phyloP scores from a whole-genome alignment of 106 monocot genomes.

The Dioscorea zingiberensis region DNA sequence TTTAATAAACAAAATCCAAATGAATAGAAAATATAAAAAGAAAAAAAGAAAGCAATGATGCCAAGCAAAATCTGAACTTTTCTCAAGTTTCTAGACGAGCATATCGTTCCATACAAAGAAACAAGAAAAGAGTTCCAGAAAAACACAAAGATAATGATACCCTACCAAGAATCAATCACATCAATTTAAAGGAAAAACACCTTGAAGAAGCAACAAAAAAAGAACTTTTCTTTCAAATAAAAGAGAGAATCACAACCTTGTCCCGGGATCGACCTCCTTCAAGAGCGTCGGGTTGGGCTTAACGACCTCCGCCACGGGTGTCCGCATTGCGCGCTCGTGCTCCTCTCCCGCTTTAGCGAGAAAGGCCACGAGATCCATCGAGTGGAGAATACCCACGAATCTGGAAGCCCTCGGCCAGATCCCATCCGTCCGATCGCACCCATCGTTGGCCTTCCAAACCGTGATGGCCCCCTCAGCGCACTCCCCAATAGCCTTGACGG shows the following conservation, averaged over 20 bases:
- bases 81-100: too few relatives aligned
- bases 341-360: slow-evolving; percentile 21
- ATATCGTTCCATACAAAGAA: too few relatives aligned
- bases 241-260: slow-evolving; percentile 17
- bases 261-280: slow-evolving; percentile 46
- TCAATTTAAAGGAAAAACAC: background rate
- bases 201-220: background rate
- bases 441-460: slow-evolving; percentile 29
- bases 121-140: too few relatives aligned
- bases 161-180: background rate
- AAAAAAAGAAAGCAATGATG: too few relatives aligned
- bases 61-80: too few relatives aligned
- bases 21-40: too few relatives aligned
- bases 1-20: too few relatives aligned
- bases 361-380: slow-evolving; percentile 47
- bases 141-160: background rate
- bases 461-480: slow-evolving; percentile 48
- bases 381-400: slow-evolving; percentile 43
- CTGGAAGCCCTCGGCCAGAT: slow-evolving; percentile 7
- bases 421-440: background rate
- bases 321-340: slow-evolving; percentile 22
- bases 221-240: background rate
- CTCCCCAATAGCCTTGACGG: slow-evolving; percentile 39
- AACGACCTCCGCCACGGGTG: slow-evolving; percentile 37
- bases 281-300: slow-evolving; percentile 17